Base-by-base conservation (phyloP, 306 rosid genomes). In the Pyrus pyrifolia region DNA sequence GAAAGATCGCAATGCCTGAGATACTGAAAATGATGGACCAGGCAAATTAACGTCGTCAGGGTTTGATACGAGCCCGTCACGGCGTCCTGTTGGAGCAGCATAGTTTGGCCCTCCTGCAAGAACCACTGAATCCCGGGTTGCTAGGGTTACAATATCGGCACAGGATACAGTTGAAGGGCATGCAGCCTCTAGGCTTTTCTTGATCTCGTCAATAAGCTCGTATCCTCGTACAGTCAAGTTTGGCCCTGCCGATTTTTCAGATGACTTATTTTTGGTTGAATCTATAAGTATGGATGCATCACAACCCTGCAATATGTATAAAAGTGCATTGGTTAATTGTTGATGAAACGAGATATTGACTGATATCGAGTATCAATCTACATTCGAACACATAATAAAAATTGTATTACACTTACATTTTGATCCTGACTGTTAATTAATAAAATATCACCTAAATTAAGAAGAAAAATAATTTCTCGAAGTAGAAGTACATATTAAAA, bases 111-210 rank as follows among this genome's bases (percentile, higher is more conserved):
- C 89, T 38, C 89, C 91, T 0, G 88, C 80, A 27, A 86, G 72
- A 68, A 76, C 82, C 6, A 89, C 96, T 0, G 89, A 70, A 4
- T 84, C 90, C 55, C 91, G 76, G 9, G 90, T 85, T 0, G 91
- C 91, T 3, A 87, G 76, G 23, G 87, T 74, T 81, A 88, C 78
- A 61, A 91, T 87, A 13, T 88, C 91, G 12, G 89, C 93, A n/a
- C 91, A 85, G 4, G 90, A 88, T n/a, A 88, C 90, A 0, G 68
- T 87, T 25, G 76, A 84, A 29, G 90, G 96, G 51, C 93, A 88
- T 9, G 81, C 67, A 4, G 40, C 76, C 80, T 88, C 91, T 0
- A 91, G 78, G 27, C 18, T 55, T 72, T 70, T 27, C 72, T 91
- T 88, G 9, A 67, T 83, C 17, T 87, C 83, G 13, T 85, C 89